Conservation (phyloP, 139 green algal genomes). For the Tetraselmis striata region DNA sequence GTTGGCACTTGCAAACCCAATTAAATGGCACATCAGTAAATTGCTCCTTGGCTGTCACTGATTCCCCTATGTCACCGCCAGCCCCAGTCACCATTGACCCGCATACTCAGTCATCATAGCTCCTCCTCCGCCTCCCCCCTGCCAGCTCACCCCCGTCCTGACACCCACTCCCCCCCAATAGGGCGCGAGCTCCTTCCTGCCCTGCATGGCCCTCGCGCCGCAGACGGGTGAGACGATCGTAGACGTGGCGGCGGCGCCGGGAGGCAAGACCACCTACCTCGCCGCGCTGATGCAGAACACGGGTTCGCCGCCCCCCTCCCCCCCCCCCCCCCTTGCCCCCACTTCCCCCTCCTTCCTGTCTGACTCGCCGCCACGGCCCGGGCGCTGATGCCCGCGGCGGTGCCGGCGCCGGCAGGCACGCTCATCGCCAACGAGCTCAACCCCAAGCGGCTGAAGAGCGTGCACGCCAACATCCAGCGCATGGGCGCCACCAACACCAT, state of each 20-base stretch:
- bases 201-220: slow-evolving; percentile 92
- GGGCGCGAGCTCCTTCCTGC: slow-evolving; percentile 93
- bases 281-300: slow-evolving; percentile 93
- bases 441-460: slow-evolving; percentile 78
- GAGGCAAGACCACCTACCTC: slow-evolving; percentile 97
- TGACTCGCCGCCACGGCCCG: too few relatives aligned
- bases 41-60: too few relatives aligned
- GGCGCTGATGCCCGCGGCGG: too few relatives aligned
- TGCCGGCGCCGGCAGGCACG: slow-evolving; percentile 52
- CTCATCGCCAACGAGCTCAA: slow-evolving; percentile 98
- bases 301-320: slow-evolving; percentile 18
- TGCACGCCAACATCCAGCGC: slow-evolving; percentile 89
- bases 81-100: too few relatives aligned
- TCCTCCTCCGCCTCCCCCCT: background rate
- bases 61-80: too few relatives aligned
- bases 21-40: too few relatives aligned
- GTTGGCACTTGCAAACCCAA: too few relatives aligned
- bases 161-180: slow-evolving; percentile 10
- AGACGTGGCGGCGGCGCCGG: slow-evolving; percentile 95
- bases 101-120: background rate
- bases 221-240: slow-evolving; percentile 82
- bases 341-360: too few relatives aligned
- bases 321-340: background rate
- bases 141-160: background rate
- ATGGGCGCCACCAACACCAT: slow-evolving; percentile 85